phyloP scores from a whole-genome alignment of 2,329 filamentous ascomycete genomes.

The Penicillium sp. region DNA sequence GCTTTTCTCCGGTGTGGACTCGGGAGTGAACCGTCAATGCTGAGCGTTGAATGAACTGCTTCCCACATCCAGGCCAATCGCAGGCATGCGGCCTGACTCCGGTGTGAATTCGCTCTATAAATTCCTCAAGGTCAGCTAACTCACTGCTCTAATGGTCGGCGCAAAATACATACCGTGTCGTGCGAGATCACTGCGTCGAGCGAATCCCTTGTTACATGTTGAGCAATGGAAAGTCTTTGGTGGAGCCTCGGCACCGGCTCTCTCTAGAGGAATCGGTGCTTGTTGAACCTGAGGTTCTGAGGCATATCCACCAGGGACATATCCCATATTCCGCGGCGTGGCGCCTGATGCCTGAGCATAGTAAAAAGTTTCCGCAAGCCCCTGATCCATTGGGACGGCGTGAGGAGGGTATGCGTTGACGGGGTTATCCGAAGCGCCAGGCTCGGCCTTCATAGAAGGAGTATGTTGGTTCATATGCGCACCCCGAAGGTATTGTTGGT shows the following conservation, averaged over 20 bases:
- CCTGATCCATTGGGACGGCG: conserved; percentile 50
- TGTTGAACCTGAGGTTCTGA: conserved; percentile 48
- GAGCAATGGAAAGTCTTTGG: conserved; percentile 84
- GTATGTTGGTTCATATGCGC: conserved; percentile 42
- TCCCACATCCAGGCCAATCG: conserved; percentile 83
- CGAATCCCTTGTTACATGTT: conserved; percentile 88
- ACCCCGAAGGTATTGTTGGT: conserved; percentile 47
- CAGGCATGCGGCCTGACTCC: conserved; percentile 89
- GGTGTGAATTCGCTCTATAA: conserved; percentile 87
- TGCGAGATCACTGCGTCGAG: conserved; percentile 87
- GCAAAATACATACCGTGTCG: conserved; percentile 71
- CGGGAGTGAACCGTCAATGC: conserved; percentile 93
- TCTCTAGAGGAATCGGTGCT: conserved; percentile 42
- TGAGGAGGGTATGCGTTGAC: conserved; percentile 59
- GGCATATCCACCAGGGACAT: conserved; percentile 51
- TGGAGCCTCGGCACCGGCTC: conserved; percentile 47
- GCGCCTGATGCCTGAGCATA: conserved; percentile 39
- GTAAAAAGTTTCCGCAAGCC: conserved; percentile 25
- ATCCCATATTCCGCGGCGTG: conserved; percentile 56
- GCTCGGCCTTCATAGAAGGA: conserved; percentile 60
- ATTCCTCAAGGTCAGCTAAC: not conserved
- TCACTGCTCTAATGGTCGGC: not conserved
- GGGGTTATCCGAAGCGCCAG: conserved; percentile 56
- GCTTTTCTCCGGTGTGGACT: conserved; percentile 97
- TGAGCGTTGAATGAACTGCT: conserved; percentile 95